Percentiles rank a stretch among this genome's conserved stretches.
These are phyloP conservation scores for Hypoxylon sp. DNA, from an alignment of 2,329 filamentous ascomycete genomes.

Conservation along the genomic window DNA sequence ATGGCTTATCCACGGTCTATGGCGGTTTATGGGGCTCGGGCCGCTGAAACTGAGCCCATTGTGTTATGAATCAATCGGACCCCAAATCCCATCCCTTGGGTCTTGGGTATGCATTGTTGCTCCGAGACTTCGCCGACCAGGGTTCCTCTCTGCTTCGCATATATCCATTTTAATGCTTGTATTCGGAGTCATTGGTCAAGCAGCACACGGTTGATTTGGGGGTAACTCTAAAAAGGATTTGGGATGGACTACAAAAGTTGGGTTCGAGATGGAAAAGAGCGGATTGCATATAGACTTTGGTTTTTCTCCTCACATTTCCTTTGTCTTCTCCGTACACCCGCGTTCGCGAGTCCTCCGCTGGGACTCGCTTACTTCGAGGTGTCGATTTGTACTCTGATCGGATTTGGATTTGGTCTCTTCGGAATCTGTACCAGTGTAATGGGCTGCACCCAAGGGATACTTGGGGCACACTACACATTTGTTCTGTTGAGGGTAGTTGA, in stretches of 20 bases:
- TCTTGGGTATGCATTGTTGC: slow-evolving; percentile 36
- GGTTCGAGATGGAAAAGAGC: slow-evolving; percentile 51
- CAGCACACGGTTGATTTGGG: slow-evolving; percentile 38
- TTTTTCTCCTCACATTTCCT: slow-evolving; percentile 35
- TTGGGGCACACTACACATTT: slow-evolving; percentile 44
- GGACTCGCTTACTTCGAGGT: slow-evolving; percentile 39
- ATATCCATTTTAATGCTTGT: slow-evolving; percentile 46
- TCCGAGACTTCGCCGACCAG: slow-evolving; percentile 36
- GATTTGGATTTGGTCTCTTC: slow-evolving; percentile 46
- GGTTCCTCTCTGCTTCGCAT: slow-evolving; percentile 29
- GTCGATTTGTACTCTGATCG: slow-evolving; percentile 50
- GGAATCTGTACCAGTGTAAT: slow-evolving; percentile 45
- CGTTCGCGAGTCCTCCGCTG: slow-evolving; percentile 44
- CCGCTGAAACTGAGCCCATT: slow-evolving; percentile 16
- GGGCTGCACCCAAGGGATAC: slow-evolving; percentile 46
- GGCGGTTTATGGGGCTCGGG: slow-evolving; percentile 29
- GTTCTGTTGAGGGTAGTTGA: slow-evolving; percentile 49
- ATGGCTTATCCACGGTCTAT: slow-evolving; percentile 22
- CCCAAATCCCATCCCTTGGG: slow-evolving; percentile 37
- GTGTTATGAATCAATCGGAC: slow-evolving; percentile 31
- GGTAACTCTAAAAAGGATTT: slow-evolving; percentile 42
- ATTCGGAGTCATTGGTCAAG: slow-evolving; percentile 45
- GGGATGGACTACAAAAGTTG: slow-evolving; percentile 51
- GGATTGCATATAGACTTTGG: slow-evolving; percentile 54
- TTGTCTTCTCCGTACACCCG: slow-evolving; percentile 46